phyloP scores from a whole-genome alignment of 225 moss, liverwort and hornwort species.

The Marchantia paleacea region DNA sequence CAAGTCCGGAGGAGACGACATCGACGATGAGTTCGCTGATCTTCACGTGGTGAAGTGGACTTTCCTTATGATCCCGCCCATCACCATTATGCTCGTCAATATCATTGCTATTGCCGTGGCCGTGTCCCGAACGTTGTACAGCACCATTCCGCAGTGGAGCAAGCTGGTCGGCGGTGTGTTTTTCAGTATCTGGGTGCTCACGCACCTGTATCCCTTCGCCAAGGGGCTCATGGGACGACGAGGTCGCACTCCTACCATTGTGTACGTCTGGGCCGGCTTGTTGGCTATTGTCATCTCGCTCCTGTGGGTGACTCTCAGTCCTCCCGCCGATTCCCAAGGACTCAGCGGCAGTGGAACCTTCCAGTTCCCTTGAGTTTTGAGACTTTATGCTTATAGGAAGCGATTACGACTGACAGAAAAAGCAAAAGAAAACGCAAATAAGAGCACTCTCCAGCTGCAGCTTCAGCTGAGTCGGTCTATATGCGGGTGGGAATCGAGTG shows the following conservation, averaged over 20 bases:
- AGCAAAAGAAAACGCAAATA: too few species aligned
- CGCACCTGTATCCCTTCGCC: slow-evolving; percentile 84
- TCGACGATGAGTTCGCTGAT: slow-evolving; percentile 18
- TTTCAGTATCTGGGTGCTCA: slow-evolving; percentile 77
- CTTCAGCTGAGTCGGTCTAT: too few species aligned
- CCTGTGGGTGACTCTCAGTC: slow-evolving; percentile 80
- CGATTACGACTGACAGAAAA: too few species aligned
- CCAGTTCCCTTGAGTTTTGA: slow-evolving; percentile 12
- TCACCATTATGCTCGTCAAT: slow-evolving; percentile 68
- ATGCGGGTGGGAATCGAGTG: too few species aligned
- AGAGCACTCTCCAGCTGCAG: too few species aligned
- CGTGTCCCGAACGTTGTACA: slow-evolving; percentile 62
- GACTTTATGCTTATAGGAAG: too few species aligned
- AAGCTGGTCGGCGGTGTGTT: slow-evolving; percentile 84
- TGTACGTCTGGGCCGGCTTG: slow-evolving; percentile 83
- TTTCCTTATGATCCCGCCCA: slow-evolving; percentile 38
- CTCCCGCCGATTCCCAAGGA: slow-evolving; percentile 20
- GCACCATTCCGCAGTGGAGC: slow-evolving; percentile 63
- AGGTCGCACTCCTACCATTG: slow-evolving; percentile 86
- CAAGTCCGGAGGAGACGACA: slow-evolving; percentile 38
- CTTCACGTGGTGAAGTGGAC: slow-evolving; percentile 13
- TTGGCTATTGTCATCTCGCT: slow-evolving; percentile 84
- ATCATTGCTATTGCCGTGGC: slow-evolving; percentile 77
- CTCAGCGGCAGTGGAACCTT: not conserved
- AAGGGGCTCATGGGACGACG: slow-evolving; percentile 92